These are phyloP conservation scores for Rubroshorea leprosula DNA, from an alignment of 345 rosid genomes.

Conservation along the genomic window DNA sequence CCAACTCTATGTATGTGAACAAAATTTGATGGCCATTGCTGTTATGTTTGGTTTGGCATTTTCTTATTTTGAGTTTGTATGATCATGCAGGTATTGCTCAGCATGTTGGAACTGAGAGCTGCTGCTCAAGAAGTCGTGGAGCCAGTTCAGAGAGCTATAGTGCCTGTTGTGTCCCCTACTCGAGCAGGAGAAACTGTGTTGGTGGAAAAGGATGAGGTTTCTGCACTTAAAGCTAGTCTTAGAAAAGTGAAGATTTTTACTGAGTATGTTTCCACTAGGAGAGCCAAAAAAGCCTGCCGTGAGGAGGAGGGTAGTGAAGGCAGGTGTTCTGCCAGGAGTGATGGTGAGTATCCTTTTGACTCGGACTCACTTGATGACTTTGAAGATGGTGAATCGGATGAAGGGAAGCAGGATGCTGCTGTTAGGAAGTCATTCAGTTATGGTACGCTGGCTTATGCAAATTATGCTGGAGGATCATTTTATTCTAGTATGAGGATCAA, in stretches of 20 bases:
- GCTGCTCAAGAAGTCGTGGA: constrained; percentile 43
- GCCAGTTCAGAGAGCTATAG: constrained; percentile 41
- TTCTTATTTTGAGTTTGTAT: constrained; percentile 5
- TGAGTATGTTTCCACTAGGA: constrained; percentile 57
- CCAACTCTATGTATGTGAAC: constrained; percentile 53
- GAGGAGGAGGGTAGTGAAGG: constrained; percentile 69
- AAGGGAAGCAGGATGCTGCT: constrained; percentile 42
- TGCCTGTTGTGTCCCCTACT: constrained; percentile 51
- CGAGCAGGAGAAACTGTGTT: constrained; percentile 40
- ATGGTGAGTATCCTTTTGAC: constrained; percentile 77
- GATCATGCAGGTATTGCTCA: constrained; percentile 57
- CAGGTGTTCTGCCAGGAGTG: constrained; percentile 62
- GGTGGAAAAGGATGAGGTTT: constrained; percentile 60
- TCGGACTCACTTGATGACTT: constrained; percentile 75
- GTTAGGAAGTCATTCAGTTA: constrained; percentile 67
- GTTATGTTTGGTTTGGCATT: neutral
- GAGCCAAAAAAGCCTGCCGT: constrained; percentile 54
- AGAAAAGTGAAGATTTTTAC: constrained; percentile 81
- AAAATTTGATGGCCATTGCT: neutral
- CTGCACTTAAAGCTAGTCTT: constrained; percentile 83
- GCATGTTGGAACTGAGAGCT: constrained; percentile 68
- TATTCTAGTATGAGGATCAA: constrained; percentile 38
- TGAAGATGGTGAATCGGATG: constrained; percentile 80
- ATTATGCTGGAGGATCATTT: constrained; percentile 68
- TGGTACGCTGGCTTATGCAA: constrained; percentile 73